A percentile compares a stretch with the other conserved stretches of the same genome.
Evolutionary conservation across 2,329 filamentous ascomycete genomes (phyloP).

Genomic region (Neonectria hederae): DNA sequence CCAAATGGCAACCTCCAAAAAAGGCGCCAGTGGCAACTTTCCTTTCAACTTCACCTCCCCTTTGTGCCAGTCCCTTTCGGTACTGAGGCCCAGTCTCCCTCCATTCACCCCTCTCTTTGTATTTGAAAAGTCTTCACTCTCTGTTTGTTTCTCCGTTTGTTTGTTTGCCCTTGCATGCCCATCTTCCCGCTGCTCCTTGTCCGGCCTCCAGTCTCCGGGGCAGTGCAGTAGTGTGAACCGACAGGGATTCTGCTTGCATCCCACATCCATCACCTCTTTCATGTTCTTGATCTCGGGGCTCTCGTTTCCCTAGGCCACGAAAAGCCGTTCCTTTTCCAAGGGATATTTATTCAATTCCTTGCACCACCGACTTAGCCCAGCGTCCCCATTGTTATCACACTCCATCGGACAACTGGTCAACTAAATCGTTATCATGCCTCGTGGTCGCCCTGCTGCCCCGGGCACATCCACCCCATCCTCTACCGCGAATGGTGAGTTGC

Average conservation of each 20-base stretch:
- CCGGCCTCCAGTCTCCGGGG: conserved; percentile 17
- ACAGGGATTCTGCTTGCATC: conserved; percentile 26
- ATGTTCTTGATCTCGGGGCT: conserved; percentile 4
- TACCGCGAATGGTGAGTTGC: conserved; percentile 30
- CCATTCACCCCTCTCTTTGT: neutral
- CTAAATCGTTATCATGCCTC: conserved; percentile 40
- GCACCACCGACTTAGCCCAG: neutral
- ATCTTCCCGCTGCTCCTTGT: conserved; percentile 20
- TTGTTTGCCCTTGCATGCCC: conserved; percentile 19
- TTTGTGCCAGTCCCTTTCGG: conserved; percentile 7
- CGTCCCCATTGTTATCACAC: neutral
- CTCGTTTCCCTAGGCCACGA: neutral
- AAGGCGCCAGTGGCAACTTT: conserved; percentile 43
- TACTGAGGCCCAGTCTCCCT: neutral
- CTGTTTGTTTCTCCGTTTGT: conserved; percentile 2
- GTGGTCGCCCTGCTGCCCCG: conserved; percentile 42
- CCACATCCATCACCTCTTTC: conserved; percentile 1
- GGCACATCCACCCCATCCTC: conserved; percentile 28
- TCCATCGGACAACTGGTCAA: neutral
- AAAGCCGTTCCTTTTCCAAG: neutral
- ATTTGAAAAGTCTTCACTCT: neutral
- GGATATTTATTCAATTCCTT: neutral
- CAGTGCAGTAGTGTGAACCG: conserved; percentile 30
- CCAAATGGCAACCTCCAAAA: conserved; percentile 30
- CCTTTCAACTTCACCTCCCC: conserved; percentile 24